phyloP scores from a whole-genome alignment of 108 stramenopile species.

The Craspedostauros australis region DNA sequence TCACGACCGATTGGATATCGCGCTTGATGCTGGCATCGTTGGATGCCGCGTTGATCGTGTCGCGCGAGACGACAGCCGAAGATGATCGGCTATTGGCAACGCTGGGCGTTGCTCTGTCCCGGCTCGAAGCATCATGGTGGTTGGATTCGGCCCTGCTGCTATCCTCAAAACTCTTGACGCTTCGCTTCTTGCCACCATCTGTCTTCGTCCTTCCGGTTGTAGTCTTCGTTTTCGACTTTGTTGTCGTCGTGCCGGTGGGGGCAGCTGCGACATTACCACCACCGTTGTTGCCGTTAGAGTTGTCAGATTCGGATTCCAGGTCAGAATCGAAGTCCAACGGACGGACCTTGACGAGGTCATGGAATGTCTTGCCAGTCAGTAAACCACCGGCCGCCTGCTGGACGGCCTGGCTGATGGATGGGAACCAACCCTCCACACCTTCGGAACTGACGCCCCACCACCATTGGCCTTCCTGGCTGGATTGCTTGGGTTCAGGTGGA shows the following conservation, averaged over 20 bases:
- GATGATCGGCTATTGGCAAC: no score
- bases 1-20: no score
- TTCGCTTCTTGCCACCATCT: no score
- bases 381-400: constrained; percentile 48
- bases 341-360: constrained; percentile 21
- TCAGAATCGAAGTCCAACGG: constrained; percentile 38
- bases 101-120: no score
- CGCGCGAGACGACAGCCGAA: no score
- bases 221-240: no score
- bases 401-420: constrained; percentile 37
- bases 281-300: background rate
- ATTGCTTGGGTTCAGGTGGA: constrained; percentile 7
- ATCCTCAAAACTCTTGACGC: no score
- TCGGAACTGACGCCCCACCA: constrained; percentile 45
- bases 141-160: no score
- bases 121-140: no score
- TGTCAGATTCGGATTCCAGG: constrained; percentile 16
- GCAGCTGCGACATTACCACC: background rate
- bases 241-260: background rate
- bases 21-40: no score
- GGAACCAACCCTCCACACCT: constrained; percentile 45
- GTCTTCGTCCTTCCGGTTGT: no score
- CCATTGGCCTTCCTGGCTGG: constrained; percentile 25
- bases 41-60: no score
- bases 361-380: constrained; percentile 38